phyloP scores from a whole-genome alignment of 805 yeast species.

The Komagataella pseudopastoris region DNA sequence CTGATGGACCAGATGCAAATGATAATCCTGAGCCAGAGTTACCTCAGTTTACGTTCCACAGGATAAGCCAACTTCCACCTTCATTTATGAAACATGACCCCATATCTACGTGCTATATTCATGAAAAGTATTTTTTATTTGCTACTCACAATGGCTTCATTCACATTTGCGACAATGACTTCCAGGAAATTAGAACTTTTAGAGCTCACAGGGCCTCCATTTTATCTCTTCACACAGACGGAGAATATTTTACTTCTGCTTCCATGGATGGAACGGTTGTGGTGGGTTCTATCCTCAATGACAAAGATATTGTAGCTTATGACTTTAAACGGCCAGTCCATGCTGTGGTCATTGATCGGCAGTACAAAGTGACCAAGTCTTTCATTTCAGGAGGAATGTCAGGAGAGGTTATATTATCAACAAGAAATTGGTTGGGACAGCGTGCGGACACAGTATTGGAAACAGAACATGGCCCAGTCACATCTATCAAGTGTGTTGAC shows the following conservation, averaged over 20 bases:
- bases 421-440: constrained; percentile 79
- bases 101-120: constrained; percentile 54
- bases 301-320: constrained; percentile 52
- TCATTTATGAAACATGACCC: constrained; percentile 66
- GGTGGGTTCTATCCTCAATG: constrained; percentile 54
- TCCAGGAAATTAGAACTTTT: constrained; percentile 52
- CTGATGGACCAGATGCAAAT: constrained; percentile 12
- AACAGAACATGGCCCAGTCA: constrained; percentile 54
- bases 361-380: constrained; percentile 44
- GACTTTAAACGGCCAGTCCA: constrained; percentile 85
- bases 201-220: constrained; percentile 82
- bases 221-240: constrained; percentile 59
- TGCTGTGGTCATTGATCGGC: constrained; percentile 68
- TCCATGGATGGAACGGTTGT: constrained; percentile 92
- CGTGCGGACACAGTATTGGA: constrained; percentile 56
- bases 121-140: constrained; percentile 51
- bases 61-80: constrained; percentile 55
- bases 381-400: constrained; percentile 86
- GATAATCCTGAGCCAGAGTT: constrained; percentile 40
- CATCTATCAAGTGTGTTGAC: constrained; percentile 48
- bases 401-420: constrained; percentile 65
- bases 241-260: constrained; percentile 67
- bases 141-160: constrained; percentile 86
- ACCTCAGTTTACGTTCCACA: constrained; percentile 61
- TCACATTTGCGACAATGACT: constrained; percentile 49